Conservation (phyloP, 768 basidiomycete species). For the Lentinula aciculospora region DNA sequence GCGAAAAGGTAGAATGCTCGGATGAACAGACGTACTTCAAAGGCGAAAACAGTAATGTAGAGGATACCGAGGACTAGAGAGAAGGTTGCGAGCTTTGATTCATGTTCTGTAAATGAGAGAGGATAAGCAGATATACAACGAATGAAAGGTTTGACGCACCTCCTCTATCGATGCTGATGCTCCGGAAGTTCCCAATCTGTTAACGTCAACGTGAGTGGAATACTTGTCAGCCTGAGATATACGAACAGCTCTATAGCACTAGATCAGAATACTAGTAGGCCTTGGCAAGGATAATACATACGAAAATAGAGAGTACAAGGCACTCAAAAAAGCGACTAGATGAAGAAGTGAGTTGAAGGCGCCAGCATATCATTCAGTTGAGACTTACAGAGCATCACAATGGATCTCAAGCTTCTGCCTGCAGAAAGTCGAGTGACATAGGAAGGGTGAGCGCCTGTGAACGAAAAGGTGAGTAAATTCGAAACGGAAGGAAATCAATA, state of each 20-base stretch:
- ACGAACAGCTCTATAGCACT: constrained; percentile 1
- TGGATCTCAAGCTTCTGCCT: constrained; percentile 49
- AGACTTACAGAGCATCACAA: constrained; percentile 41
- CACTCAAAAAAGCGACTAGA: constrained; percentile 38
- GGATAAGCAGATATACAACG: not conserved
- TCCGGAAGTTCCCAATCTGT: constrained; percentile 61
- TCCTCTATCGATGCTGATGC: constrained; percentile 37
- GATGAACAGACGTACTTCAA: constrained; percentile 31
- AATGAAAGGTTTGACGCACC: constrained; percentile 31
- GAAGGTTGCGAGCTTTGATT: constrained; percentile 42
- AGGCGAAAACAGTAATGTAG: constrained; percentile 42
- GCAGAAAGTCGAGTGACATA: constrained; percentile 58
- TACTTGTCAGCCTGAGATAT: not conserved
- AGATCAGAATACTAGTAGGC: not conserved
- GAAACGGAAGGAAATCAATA: too few relatives aligned
- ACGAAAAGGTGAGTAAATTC: not conserved
- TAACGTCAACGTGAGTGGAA: constrained; percentile 19
- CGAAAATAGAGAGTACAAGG: constrained; percentile 60
- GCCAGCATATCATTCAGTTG: too few relatives aligned
- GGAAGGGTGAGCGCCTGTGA: constrained; percentile 44
- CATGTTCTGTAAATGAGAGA: constrained; percentile 25
- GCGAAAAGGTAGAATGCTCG: not conserved
- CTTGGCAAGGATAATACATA: constrained; percentile 28
- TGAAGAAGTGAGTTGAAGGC: constrained; percentile 8
- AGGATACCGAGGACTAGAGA: constrained; percentile 56